Base-by-base conservation (phyloP, 208 protist species). In the Angomonas desouzai region DNA sequence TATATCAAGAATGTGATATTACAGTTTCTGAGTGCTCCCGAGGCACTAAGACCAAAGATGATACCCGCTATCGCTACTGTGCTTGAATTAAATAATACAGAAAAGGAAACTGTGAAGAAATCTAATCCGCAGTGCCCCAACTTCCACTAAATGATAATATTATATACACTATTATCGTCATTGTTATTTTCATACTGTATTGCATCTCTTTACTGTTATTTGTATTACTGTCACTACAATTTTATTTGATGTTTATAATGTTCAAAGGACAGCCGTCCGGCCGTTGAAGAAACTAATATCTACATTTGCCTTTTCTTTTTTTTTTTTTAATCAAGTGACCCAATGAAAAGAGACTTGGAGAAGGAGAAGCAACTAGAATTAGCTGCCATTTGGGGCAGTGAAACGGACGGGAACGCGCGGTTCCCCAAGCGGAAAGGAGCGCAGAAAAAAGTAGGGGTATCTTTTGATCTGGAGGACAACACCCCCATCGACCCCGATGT, bases 41-140 rank as follows among this genome's bases (percentile, higher is more conserved):
- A 86, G 10, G 79, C 86, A 11, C 28, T 91, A 29, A 83, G 89
- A 1, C 66, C 85, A 3, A 80, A 90, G 62, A 92, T 95, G 84
- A 87, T 95, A 13, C 89, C 89, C 0, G 89, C 86, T 6, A 95
- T 95, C 49, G 74, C 79, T n/a, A 90, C 89, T 6, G 86, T 92
- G 6, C 66, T 95, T 34, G 84, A 91, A 53, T 92, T 95, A 67
- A 86, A 51, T 20, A 53, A 47, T n/a, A 76, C 76, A 40, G 85
- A 95, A 70, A 95, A 92, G 64, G 66, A 81, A 65, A 79, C 75
- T 18, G 75, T 94, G 0, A 68, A 77, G 47, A 62, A 34, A 22
- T 79, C 78, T 0, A 92, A 91, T 45, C 85, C 84, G 3, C 32
- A 33, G 3, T 94, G 89, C 63, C 89, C 89, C 0, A 68, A 55